These are phyloP conservation scores for Kodamaea plutei DNA, from an alignment of 1,139 yeast species.

Conservation along the genomic window DNA sequence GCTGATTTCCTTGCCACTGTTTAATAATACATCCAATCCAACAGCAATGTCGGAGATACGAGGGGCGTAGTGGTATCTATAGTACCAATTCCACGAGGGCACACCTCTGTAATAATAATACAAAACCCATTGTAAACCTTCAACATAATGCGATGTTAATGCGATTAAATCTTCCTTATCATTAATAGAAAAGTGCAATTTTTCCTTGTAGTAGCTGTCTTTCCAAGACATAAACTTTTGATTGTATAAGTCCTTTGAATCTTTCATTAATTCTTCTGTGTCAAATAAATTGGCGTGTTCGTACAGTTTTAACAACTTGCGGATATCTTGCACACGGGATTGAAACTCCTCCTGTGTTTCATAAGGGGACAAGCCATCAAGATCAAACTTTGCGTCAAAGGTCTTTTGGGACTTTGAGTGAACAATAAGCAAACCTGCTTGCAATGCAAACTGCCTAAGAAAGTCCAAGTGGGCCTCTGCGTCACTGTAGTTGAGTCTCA, in stretches of 20 bases:
- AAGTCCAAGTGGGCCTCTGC: conserved; percentile 52
- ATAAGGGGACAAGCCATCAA: conserved; percentile 66
- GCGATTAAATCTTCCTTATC: conserved; percentile 55
- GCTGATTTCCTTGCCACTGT: conserved; percentile 38
- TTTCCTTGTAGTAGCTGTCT: conserved; percentile 71
- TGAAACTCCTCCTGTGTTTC: conserved; percentile 62
- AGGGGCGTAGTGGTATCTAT: conserved; percentile 85
- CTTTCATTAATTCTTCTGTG: conserved; percentile 58
- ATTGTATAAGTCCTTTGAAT: conserved; percentile 62
- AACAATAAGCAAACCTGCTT: conserved; percentile 60
- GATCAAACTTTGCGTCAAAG: conserved; percentile 59
- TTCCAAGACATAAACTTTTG: conserved; percentile 80
- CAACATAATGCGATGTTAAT: conserved; percentile 78
- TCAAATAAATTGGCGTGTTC: conserved; percentile 68
- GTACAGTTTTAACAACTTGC: conserved; percentile 55
- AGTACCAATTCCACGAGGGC: conserved; percentile 95
- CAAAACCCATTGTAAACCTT: conserved; percentile 95
- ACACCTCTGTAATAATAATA: conserved; percentile 86
- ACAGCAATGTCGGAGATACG: conserved; percentile 78
- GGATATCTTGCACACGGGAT: conserved; percentile 42
- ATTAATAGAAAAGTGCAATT: conserved; percentile 62
- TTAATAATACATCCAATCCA: conserved; percentile 57
- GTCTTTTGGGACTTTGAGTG: conserved; percentile 55
- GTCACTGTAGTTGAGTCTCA: conserved; percentile 47
- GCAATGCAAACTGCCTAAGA: conserved; percentile 58